Percentiles rank a stretch among this genome's conserved stretches.
These are phyloP conservation scores for Zasmidium citrigriseum DNA, from an alignment of 2,329 filamentous ascomycete genomes.

Conservation along the genomic window DNA sequence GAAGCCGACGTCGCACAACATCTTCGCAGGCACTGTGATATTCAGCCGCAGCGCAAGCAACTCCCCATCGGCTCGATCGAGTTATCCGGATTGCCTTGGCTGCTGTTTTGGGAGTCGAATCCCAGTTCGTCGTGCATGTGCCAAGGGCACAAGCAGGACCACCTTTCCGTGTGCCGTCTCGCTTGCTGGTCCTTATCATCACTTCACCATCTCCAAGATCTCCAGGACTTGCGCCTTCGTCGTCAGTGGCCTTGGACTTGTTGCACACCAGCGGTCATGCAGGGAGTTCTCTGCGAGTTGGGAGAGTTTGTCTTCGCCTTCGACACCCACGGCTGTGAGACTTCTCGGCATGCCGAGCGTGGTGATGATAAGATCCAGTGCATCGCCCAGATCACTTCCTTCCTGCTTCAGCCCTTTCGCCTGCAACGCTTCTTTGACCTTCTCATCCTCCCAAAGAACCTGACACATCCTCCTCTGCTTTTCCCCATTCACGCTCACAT, in stretches of 20 bases:
- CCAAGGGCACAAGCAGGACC: too few relatives aligned
- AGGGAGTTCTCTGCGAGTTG: constrained; percentile 52
- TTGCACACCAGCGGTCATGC: constrained; percentile 52
- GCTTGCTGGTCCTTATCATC: constrained; percentile 6
- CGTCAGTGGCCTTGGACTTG: constrained; percentile 53
- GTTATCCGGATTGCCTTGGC: too few relatives aligned
- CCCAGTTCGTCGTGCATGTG: too few relatives aligned
- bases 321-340: constrained; percentile 53
- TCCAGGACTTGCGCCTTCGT: constrained; percentile 53
- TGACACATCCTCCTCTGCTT: constrained; percentile 45
- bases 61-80: too few relatives aligned
- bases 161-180: too few relatives aligned
- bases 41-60: too few relatives aligned
- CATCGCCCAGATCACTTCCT: constrained; percentile 50
- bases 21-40: too few relatives aligned
- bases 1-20: too few relatives aligned
- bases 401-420: constrained; percentile 28
- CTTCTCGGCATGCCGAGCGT: constrained; percentile 57
- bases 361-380: constrained; percentile 53
- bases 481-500: constrained; percentile 43
- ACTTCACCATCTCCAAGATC: constrained; percentile 47
- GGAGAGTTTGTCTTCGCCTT: constrained; percentile 46
- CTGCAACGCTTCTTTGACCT: constrained; percentile 41
- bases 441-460: constrained; percentile 42
- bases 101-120: too few relatives aligned